A percentile compares a stretch with the other conserved stretches of the same genome.
phyloP scores from a whole-genome alignment of 2,329 filamentous ascomycete species.

The Helicocarpus griseus region DNA sequence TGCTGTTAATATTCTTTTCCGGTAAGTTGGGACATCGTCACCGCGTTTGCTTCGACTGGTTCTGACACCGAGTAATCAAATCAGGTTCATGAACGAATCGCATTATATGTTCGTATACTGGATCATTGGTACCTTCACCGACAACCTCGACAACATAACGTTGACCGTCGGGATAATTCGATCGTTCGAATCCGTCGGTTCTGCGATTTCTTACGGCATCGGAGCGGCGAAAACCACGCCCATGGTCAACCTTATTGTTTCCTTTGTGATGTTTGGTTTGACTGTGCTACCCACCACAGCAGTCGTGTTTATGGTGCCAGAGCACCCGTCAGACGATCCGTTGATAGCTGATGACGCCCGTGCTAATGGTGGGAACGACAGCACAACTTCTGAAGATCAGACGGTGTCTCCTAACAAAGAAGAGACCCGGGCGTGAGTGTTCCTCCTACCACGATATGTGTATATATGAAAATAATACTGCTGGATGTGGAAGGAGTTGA shows the following conservation, averaged over 20 bases:
- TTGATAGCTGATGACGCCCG: not conserved
- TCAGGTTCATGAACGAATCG: conserved; percentile 40
- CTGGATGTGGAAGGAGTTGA: no score
- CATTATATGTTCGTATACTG: conserved; percentile 45
- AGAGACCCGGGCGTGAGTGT: not conserved
- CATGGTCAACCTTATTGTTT: conserved; percentile 41
- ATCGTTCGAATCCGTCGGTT: conserved; percentile 42
- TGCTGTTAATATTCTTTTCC: conserved; percentile 38
- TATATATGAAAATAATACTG: not conserved
- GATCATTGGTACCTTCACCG: conserved; percentile 42
- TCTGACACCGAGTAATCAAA: not conserved
- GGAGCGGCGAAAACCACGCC: conserved; percentile 38
- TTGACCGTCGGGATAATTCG: conserved; percentile 40
- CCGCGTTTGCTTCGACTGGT: not conserved
- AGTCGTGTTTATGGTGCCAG: conserved; percentile 8
- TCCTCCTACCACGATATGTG: not conserved
- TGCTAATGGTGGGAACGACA: not conserved
- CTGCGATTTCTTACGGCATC: conserved; percentile 39
- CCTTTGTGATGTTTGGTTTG: conserved; percentile 40
- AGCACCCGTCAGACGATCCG: conserved; percentile 1
- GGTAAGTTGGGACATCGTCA: conserved; percentile 20
- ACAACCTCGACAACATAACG: conserved; percentile 43
- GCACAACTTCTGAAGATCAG: not conserved
- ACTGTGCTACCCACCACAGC: conserved; percentile 6
- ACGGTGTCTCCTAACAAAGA: not conserved